phyloP scores from a whole-genome alignment of 129 eudicot species.

The Logfia minima region DNA sequence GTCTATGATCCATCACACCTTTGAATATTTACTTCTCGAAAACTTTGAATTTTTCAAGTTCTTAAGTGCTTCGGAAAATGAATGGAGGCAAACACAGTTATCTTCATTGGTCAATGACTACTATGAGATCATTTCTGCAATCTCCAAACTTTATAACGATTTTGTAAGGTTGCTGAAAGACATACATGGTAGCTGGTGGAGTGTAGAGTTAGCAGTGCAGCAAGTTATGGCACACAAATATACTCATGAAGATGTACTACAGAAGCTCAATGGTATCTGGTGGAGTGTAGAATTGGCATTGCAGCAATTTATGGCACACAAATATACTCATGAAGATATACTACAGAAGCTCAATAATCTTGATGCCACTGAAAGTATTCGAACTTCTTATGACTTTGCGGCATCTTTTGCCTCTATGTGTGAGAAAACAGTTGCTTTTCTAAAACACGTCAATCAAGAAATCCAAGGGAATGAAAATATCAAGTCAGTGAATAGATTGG shows the following conservation, averaged over 20 bases:
- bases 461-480: too few relatives aligned
- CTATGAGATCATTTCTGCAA: not conserved
- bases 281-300: not conserved
- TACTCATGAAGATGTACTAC: slow-evolving; percentile 3
- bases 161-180: not conserved
- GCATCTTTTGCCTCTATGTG: not conserved
- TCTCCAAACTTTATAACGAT: not conserved
- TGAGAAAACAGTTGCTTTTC: not conserved
- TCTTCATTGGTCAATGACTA: not conserved
- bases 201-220: not conserved
- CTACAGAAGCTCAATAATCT: not conserved
- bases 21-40: not conserved
- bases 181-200: not conserved
- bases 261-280: not conserved
- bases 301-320: not conserved
- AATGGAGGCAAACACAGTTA: not conserved
- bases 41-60: too few relatives aligned
- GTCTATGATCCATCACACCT: too few relatives aligned
- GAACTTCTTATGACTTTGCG: not conserved
- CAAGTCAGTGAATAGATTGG: not conserved
- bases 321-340: not conserved
- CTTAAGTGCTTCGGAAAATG: too few relatives aligned
- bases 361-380: slow-evolving; percentile 2
- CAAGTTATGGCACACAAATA: not conserved
- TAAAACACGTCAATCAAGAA: not conserved